A percentile compares a stretch with the other conserved stretches of the same genome.
Conservation (phyloP, 2,329 filamentous ascomycete species). For the Aspergillus sp. region DNA sequence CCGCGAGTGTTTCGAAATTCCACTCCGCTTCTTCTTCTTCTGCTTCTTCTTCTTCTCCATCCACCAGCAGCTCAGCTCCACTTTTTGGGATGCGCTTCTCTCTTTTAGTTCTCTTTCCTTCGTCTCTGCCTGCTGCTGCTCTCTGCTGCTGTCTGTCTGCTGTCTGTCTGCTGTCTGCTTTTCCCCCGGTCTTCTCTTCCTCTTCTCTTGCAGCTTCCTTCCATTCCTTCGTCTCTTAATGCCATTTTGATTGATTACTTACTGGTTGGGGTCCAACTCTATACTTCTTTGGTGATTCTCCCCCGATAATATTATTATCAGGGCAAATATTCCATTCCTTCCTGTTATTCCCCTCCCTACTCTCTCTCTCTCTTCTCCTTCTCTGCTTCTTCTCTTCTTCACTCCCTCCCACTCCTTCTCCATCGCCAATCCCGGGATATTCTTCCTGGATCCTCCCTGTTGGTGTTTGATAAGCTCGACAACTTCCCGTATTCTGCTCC, state of each 20-base stretch:
- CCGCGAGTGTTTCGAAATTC: no score
- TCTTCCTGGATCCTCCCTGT: conserved; percentile 8
- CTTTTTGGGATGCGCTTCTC: not conserved
- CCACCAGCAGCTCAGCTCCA: not conserved
- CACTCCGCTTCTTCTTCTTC: no score
- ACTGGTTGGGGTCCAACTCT: not conserved
- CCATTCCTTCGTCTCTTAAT: conserved; percentile 2
- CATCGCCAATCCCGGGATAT: not conserved
- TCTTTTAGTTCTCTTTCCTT: no score
- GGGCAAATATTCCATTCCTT: not conserved
- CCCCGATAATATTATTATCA: not conserved
- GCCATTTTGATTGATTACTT: not conserved
- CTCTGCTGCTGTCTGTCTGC: no score
- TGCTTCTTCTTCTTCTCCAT: no score
- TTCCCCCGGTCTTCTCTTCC: conserved; percentile 8
- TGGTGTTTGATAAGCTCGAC: conserved; percentile 9
- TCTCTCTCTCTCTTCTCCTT: not conserved
- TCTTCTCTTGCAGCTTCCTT: conserved; percentile 6
- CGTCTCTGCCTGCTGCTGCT: no score
- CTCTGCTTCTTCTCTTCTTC: not conserved
- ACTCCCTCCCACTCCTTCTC: conserved; percentile 4
- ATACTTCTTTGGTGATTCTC: not conserved
- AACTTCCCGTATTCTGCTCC: conserved; percentile 11
- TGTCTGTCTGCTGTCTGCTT: not conserved
- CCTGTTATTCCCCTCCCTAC: not conserved